Evolutionary conservation across 73 alveolate genomes (phyloP), one percentile per base, ranked within the genome.

Genomic region (Paramecium caudatum): DNA sequence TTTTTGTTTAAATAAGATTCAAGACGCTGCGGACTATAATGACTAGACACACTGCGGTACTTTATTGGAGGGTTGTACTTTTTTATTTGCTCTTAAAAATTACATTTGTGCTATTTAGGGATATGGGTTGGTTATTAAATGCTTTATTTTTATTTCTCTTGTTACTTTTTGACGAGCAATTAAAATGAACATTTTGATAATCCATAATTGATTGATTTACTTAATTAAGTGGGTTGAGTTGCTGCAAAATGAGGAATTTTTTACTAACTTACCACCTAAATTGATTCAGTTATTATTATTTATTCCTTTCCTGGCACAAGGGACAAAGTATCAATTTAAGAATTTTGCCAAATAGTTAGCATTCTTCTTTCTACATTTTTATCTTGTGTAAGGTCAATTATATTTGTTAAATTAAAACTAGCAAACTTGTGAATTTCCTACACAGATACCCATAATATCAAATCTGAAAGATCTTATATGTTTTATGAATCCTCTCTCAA

Each of bases 311-410:
- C 12, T 27, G 80, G 21, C 30, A 1, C 30, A 5, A 55, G n/a
- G 0, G 8, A 1, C 4, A 43, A 55, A 55, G 80, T 23, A 55
- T 55, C 30, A 1, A 55, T 55, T 55, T 55, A 6, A 5, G 80
- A 55, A 55, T 55, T 55, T 55, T 55, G 37, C 80, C 80, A 55
- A 10, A 55, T 27, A 19, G 45, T 23, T 8, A 55, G 23, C 80
- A 55, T 19, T 10, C 30, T 23, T 55, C n/a, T 55, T 23, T 17
- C 17, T 23, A 55, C 80, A 55, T 55, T 10, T 55, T 55, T 55
- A 23, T 55, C 80, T 55, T 55, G 46, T 10, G 80, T 55, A 37
- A 55, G 23, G 30, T 55, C 80, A 21, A 55, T 55, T 43, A 55
- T 27, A 55, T 43, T 55, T 23, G 16, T 55, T 27, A 55, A 43